Evolutionary conservation across 202 grass and related monocot genomes (phyloP).

Genomic region (Panicum virgatum): DNA sequence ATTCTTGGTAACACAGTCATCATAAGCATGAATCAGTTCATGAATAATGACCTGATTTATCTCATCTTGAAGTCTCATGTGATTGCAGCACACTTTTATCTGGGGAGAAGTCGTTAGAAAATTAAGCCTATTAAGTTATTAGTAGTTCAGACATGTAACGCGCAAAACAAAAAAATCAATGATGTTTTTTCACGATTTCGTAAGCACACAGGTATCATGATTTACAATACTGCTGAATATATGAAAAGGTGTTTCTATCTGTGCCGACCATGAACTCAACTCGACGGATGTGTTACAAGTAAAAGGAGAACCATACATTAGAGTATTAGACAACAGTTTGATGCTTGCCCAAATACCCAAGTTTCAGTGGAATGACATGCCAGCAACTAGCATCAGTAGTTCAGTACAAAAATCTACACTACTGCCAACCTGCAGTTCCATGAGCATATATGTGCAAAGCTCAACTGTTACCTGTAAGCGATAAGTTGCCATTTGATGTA

Average conservation of each 20-base stretch:
- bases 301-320: background rate
- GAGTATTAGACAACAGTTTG: background rate
- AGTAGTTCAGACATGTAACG: background rate
- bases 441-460: background rate
- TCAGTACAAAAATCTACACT: background rate
- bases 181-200: background rate
- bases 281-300: background rate
- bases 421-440: background rate
- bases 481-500: background rate
- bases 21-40: constrained; percentile 91
- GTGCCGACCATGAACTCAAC: background rate
- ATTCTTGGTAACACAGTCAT: constrained; percentile 85
- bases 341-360: background rate
- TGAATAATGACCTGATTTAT: constrained; percentile 82
- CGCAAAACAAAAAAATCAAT: background rate
- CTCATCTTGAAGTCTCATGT: constrained; percentile 61
- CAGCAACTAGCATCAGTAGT: constrained; percentile 9
- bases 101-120: constrained; percentile 44
- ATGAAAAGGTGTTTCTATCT: background rate
- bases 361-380: background rate
- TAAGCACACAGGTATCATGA: background rate
- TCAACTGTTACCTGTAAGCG: background rate
- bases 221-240: background rate
- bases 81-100: constrained; percentile 86
- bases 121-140: background rate